phyloP scores from a whole-genome alignment of 2,329 filamentous ascomycete genomes.

The Penicillium sp. region DNA sequence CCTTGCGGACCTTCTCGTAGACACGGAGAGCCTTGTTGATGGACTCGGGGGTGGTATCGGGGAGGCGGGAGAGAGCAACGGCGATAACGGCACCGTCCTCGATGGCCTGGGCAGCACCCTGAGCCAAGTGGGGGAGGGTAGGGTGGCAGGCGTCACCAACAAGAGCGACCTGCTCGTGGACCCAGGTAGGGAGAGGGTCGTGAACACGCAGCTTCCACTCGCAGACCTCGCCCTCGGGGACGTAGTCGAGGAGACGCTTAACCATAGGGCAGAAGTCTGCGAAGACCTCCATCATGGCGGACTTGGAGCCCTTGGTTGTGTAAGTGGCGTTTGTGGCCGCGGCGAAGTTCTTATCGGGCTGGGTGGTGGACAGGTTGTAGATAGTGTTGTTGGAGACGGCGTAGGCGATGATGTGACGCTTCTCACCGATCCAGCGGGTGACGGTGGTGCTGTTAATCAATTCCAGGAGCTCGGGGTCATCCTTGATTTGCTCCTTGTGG shows the following conservation, averaged over 20 bases:
- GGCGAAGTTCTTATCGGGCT: constrained; percentile 62
- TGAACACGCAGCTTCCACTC: constrained; percentile 67
- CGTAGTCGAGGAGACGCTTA: constrained; percentile 60
- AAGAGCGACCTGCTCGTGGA: constrained; percentile 53
- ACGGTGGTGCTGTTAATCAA: constrained; percentile 60
- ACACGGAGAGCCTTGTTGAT: constrained; percentile 56
- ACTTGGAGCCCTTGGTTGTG: constrained; percentile 62
- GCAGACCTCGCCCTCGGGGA: constrained; percentile 64
- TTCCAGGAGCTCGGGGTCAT: constrained; percentile 53
- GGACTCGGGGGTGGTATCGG: constrained; percentile 46
- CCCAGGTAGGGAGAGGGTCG: constrained; percentile 63
- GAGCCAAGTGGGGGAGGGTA: constrained; percentile 63
- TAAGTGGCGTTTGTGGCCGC: constrained; percentile 61
- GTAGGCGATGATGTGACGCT: constrained; percentile 68
- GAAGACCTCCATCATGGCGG: constrained; percentile 61
- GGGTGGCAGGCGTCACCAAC: constrained; percentile 64
- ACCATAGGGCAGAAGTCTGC: constrained; percentile 62
- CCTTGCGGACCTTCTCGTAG: constrained; percentile 59
- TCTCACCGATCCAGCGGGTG: constrained; percentile 66
- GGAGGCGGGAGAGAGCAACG: constrained; percentile 52
- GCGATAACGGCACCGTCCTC: constrained; percentile 62
- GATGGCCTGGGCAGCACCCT: constrained; percentile 66
- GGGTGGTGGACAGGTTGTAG: constrained; percentile 66
- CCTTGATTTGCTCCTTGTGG: constrained; percentile 45
- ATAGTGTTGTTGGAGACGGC: constrained; percentile 62